Percentiles rank a stretch among this genome's conserved stretches.
These are phyloP conservation scores for Neonectria sp. DNA, from an alignment of 2,329 filamentous ascomycete species.

Conservation along the genomic window DNA sequence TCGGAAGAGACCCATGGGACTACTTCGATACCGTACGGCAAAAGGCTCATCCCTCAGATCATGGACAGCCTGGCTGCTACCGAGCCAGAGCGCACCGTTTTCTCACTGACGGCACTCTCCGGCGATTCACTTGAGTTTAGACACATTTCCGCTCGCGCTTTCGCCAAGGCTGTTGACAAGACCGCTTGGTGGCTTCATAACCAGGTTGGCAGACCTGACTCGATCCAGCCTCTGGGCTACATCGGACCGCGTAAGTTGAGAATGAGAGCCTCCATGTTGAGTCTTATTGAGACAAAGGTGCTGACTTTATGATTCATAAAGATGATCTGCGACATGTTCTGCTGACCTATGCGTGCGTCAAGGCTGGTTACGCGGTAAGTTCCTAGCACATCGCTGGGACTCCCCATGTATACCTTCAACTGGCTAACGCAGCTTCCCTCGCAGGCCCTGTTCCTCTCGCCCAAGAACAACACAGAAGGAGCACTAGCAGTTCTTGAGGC, in stretches of 20 bases:
- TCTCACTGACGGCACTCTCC: conserved; percentile 39
- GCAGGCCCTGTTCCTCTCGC: conserved; percentile 53
- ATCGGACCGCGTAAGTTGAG: conserved; percentile 52
- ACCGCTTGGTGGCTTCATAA: conserved; percentile 50
- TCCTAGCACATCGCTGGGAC: too few species aligned
- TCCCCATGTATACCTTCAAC: background rate
- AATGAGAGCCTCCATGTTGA: background rate
- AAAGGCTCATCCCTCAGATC: conserved; percentile 48
- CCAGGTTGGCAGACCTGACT: conserved; percentile 35
- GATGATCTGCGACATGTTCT: conserved; percentile 51
- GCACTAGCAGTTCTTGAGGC: conserved; percentile 52
- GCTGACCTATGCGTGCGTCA: conserved; percentile 51
- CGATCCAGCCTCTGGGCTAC: conserved; percentile 47
- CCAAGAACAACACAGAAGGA: conserved; percentile 52
- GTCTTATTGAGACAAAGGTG: background rate
- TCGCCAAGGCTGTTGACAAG: conserved; percentile 49
- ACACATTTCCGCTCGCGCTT: conserved; percentile 43
- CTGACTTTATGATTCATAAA: conserved; percentile 10
- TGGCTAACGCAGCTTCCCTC: background rate
- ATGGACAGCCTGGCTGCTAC: conserved; percentile 45
- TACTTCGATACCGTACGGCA: conserved; percentile 31
- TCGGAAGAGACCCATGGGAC: background rate
- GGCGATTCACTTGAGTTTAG: conserved; percentile 36
- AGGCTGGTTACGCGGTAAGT: conserved; percentile 52
- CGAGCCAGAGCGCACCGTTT: conserved; percentile 47